Conservation (phyloP, 352 stramenopile species). For the Pythium volutum region DNA sequence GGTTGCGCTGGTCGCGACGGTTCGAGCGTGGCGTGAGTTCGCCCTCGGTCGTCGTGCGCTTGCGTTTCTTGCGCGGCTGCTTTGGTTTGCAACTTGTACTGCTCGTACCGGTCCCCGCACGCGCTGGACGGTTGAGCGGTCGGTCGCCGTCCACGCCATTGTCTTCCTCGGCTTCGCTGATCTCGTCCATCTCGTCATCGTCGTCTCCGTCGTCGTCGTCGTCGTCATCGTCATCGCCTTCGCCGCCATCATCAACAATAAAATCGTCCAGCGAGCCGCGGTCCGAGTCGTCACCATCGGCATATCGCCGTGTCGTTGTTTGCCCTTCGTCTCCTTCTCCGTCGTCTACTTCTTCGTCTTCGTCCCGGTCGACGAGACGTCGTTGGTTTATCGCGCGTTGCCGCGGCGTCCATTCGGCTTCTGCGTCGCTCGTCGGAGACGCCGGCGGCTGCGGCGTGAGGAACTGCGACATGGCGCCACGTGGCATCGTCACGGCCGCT, state of each 20-base stretch:
- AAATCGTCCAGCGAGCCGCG: conserved; percentile 13
- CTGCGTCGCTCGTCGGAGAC: conserved; percentile 15
- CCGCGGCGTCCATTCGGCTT: conserved; percentile 38
- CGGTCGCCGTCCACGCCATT: conserved; percentile 6
- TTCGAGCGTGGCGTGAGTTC: conserved; percentile 7
- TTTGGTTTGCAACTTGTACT: neutral
- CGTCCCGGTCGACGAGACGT: conserved; percentile 13
- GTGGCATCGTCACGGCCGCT: neutral
- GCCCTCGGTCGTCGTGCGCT: conserved; percentile 6
- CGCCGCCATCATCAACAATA: conserved; percentile 15
- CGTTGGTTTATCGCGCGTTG: too few species aligned
- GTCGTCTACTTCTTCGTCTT: conserved; percentile 1
- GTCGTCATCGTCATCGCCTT: conserved; percentile 22
- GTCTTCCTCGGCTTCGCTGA: conserved; percentile 21
- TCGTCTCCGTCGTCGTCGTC: conserved; percentile 24
- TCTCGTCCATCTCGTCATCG: conserved; percentile 15
- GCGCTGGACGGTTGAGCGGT: conserved; percentile 12
- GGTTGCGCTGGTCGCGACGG: conserved; percentile 24
- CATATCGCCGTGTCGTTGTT: neutral
- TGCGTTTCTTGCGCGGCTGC: conserved; percentile 16
- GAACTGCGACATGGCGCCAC: conserved; percentile 1
- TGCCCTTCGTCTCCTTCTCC: neutral
- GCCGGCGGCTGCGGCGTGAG: neutral
- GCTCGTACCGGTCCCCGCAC: too few species aligned
- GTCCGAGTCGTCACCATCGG: conserved; percentile 13